Base-by-base conservation (phyloP, 2,329 filamentous ascomycete genomes). In the Phaeosphaeriaceae sp. region DNA sequence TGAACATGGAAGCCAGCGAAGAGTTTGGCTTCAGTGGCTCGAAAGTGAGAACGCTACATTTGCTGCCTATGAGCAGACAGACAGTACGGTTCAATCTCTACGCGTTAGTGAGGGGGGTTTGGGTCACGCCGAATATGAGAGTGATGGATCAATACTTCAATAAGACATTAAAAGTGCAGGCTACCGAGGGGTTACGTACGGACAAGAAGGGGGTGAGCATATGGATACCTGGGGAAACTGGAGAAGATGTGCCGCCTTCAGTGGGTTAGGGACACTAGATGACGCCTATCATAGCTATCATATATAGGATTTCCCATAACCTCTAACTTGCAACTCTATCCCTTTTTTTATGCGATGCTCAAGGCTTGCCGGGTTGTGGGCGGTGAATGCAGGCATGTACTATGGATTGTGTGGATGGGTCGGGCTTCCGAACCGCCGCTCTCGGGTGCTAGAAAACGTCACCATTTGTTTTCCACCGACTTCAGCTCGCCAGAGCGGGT, bases 71-170 rank as follows among this genome's bases (percentile, higher is more conserved):
- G 54, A 92, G 90, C 50, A 79, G 92, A 51, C 81, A 90, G 38
- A 83, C 81, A 0, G 80, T 91, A n/a, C 81, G 83, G 20, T 97
- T 92, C 67, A 83, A 86, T 32, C 65, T 99, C 15, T 72, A 96
- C 50, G 87, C 92, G 6, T 80, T 87, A 32, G 64, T 79, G 71
- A 64, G 38, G 28, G 88, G 87, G 1, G 64, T 79, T 23, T 96
- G 89, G 85, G 83, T 93, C 48, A 81, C 79, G 42, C 90, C 92
- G 2, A 83, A 83, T 32, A 75, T 96, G 54, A 84, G 88, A 54
- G 90, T 97, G 32, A 82, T 90, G 53, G 93, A 96, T 77, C 87
- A 89, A 63, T 96, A 96, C 65, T 97, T 96, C 74, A 92, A 96
- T 71, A 96, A 97, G 79, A 86, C 89, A 34, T 73, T 97, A 52